A percentile compares a stretch with the other conserved stretches of the same genome.
phyloP scores from a whole-genome alignment of 164 flowering plant genomes.

The Macadamia tetraphylla region DNA sequence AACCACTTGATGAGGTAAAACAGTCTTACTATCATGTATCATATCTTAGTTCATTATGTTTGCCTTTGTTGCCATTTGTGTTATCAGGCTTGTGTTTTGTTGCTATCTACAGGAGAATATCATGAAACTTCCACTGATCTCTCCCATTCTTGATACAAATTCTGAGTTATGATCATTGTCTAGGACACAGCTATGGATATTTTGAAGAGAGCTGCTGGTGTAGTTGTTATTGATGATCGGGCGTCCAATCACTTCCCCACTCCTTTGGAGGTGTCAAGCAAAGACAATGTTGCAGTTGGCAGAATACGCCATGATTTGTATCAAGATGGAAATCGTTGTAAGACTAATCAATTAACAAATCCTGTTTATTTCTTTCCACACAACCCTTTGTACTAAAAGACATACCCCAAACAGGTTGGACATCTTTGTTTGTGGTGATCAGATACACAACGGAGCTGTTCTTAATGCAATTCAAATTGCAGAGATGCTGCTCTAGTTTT shows the following conservation, averaged over 20 bases:
- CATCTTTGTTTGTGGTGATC: slow-evolving; percentile 95
- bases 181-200: slow-evolving; percentile 85
- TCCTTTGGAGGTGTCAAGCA: slow-evolving; percentile 86
- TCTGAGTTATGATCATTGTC: background rate
- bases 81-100: too few relatives aligned
- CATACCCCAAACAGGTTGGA: slow-evolving; percentile 58
- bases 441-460: slow-evolving; percentile 97
- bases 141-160: background rate
- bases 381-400: background rate
- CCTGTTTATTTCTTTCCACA: background rate
- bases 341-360: slow-evolving; percentile 1
- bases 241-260: slow-evolving; percentile 84
- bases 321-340: slow-evolving; percentile 79
- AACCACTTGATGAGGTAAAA: slow-evolving; percentile 87
- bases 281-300: slow-evolving; percentile 96
- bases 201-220: slow-evolving; percentile 73
- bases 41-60: too few relatives aligned
- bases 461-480: slow-evolving; percentile 97
- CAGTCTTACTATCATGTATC: too few relatives aligned
- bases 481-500: slow-evolving; percentile 59
- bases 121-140: background rate
- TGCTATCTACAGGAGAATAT: too few relatives aligned
- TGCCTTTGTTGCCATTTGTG: too few relatives aligned
- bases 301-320: slow-evolving; percentile 87
- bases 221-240: slow-evolving; percentile 90